A percentile compares a stretch with the other conserved stretches of the same genome.
phyloP scores from a whole-genome alignment of 2,329 filamentous ascomycete species.

The Fusarium sp. region DNA sequence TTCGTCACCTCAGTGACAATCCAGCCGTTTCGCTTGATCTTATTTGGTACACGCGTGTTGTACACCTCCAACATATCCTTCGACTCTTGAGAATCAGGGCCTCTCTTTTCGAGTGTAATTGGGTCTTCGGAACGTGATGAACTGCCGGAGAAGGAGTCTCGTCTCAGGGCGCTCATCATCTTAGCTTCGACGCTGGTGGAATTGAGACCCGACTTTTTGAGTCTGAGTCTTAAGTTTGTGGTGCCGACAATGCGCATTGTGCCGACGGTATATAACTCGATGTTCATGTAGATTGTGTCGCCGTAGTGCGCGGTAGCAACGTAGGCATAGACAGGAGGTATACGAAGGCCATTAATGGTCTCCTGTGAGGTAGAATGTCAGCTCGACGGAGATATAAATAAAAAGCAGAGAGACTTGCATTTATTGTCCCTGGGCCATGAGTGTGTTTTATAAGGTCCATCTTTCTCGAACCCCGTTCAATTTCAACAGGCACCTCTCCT shows the following conservation, averaged over 20 bases:
- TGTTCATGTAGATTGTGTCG: constrained; percentile 11
- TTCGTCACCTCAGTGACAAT: background rate
- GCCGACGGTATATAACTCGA: constrained; percentile 43
- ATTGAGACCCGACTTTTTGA: no score
- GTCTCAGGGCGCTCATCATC: no score
- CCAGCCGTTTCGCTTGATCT: background rate
- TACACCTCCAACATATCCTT: background rate
- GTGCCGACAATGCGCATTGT: constrained; percentile 40
- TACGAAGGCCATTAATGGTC: constrained; percentile 42
- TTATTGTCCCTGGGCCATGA: constrained; percentile 25
- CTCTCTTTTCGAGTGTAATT: no score
- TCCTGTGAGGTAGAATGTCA: constrained; percentile 27
- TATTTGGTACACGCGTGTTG: background rate
- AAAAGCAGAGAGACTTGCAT: constrained; percentile 29
- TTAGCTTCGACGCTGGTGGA: no score
- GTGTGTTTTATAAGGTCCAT: background rate
- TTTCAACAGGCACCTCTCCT: background rate
- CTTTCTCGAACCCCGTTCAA: background rate
- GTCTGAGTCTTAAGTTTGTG: constrained; percentile 3
- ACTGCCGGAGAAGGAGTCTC: no score
- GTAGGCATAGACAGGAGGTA: constrained; percentile 44
- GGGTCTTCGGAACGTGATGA: no score
- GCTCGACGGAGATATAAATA: background rate
- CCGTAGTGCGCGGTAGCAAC: constrained; percentile 3
- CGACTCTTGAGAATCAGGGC: background rate